Evolutionary conservation across 1,284 basidiomycete genomes (phyloP).

Genomic region (Cutaneotrichosporon sp.): DNA sequence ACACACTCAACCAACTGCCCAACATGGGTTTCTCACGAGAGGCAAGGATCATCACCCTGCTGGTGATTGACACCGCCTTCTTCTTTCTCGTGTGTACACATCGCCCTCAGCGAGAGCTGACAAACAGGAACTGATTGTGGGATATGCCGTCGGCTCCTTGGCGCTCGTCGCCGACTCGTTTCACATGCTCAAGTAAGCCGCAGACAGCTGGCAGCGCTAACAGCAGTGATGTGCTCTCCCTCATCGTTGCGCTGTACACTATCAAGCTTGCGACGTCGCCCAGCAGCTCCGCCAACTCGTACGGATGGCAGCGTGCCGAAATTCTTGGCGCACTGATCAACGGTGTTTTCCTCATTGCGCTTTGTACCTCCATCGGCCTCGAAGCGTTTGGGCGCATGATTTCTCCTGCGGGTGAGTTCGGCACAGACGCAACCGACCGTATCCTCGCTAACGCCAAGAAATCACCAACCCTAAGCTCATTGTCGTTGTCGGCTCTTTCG

Average conservation of each 20-base stretch:
- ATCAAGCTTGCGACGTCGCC: conserved; percentile 65
- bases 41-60: conserved; percentile 69
- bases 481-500: conserved; percentile 83
- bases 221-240: conserved; percentile 83
- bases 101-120: background rate
- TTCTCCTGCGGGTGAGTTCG: conserved; percentile 63
- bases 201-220: conserved; percentile 76
- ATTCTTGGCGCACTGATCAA: conserved; percentile 93
- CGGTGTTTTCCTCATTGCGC: conserved; percentile 89
- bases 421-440: too few species aligned
- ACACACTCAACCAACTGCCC: background rate
- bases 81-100: conserved; percentile 80
- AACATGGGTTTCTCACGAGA: conserved; percentile 64
- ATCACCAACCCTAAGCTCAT: conserved; percentile 82
- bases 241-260: conserved; percentile 92
- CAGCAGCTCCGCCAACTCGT: conserved; percentile 42
- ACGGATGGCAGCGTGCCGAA: conserved; percentile 91
- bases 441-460: conserved; percentile 58
- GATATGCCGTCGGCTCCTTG: conserved; percentile 89
- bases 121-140: conserved; percentile 51
- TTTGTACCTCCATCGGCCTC: conserved; percentile 92
- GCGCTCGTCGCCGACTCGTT: conserved; percentile 96
- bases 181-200: conserved; percentile 91
- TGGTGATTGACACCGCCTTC: conserved; percentile 81
- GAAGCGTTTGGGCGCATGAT: conserved; percentile 91